Evolutionary conservation across 257 asterid genomes (phyloP).

Genomic region (Lycium ferocissimum): DNA sequence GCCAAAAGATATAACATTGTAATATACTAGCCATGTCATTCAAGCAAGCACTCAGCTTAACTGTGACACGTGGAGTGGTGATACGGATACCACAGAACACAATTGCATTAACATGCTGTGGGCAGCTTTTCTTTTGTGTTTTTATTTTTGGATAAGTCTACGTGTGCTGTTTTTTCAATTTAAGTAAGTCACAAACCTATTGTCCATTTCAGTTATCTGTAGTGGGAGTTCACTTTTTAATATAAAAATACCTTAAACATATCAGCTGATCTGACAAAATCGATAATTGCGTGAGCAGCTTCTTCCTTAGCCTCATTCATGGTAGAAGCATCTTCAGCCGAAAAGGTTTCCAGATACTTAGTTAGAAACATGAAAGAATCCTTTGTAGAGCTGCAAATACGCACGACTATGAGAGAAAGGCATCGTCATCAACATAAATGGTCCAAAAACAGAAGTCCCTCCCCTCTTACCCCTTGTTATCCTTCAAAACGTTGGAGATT

Average conservation of each 20-base stretch:
- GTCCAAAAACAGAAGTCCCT: not conserved
- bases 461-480: constrained; percentile 70
- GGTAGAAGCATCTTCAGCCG: constrained; percentile 67
- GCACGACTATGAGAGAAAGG: constrained; percentile 24
- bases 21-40: not conserved
- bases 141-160: not conserved
- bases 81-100: not conserved
- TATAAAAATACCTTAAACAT: constrained; percentile 76
- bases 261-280: constrained; percentile 84
- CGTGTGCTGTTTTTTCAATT: not conserved
- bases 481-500: constrained; percentile 69
- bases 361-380: constrained; percentile 83
- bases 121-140: not conserved
- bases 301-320: constrained; percentile 87
- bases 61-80: not conserved
- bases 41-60: not conserved
- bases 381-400: constrained; percentile 63
- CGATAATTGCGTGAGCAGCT: constrained; percentile 75
- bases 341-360: constrained; percentile 84
- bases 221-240: not conserved
- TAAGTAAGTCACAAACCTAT: not conserved
- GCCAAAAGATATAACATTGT: not conserved
- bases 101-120: not conserved
- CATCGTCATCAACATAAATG: not conserved
- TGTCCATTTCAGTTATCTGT: not conserved